A percentile compares a stretch with the other conserved stretches of the same genome.
These are phyloP conservation scores for Brassica carinata DNA, from an alignment of 345 rosid species.

Conservation along the genomic window DNA sequence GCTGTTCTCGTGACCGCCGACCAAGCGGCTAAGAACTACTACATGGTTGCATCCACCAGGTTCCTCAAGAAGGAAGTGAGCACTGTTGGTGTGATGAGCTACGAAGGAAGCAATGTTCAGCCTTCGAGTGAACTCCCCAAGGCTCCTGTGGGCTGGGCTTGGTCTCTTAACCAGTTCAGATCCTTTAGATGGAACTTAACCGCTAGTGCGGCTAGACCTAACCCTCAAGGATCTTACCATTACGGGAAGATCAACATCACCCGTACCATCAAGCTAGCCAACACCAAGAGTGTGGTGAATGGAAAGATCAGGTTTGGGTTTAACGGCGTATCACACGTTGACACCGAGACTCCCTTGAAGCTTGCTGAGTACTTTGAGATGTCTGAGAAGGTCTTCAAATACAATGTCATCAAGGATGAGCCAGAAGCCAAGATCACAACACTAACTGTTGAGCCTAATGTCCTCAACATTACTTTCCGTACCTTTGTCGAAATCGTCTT, in stretches of 20 bases:
- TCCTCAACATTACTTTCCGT: constrained; percentile 65
- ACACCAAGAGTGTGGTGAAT: constrained; percentile 40
- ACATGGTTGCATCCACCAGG: constrained; percentile 66
- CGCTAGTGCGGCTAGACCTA: constrained; percentile 78
- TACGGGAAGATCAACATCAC: constrained; percentile 70
- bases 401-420: constrained; percentile 49
- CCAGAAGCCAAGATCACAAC: constrained; percentile 40
- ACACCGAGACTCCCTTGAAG: constrained; percentile 60
- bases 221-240: constrained; percentile 83
- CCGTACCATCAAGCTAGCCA: constrained; percentile 67
- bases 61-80: constrained; percentile 47
- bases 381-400: constrained; percentile 58
- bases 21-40: constrained; percentile 57
- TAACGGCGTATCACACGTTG: constrained; percentile 63
- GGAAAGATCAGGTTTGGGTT: constrained; percentile 65
- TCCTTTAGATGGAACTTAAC: constrained; percentile 80
- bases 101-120: constrained; percentile 43
- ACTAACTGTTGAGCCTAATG: constrained; percentile 48
- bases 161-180: constrained; percentile 80
- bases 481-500: constrained; percentile 71
- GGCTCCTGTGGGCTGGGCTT: constrained; percentile 66
- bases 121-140: constrained; percentile 50
- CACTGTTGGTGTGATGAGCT: constrained; percentile 53
- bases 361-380: constrained; percentile 62
- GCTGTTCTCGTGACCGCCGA: constrained; percentile 64